Percentiles rank a stretch among this genome's conserved stretches.
Evolutionary conservation across 2,329 filamentous ascomycete species (phyloP).

Genomic region (Arthrobotrys entomopaga): DNA sequence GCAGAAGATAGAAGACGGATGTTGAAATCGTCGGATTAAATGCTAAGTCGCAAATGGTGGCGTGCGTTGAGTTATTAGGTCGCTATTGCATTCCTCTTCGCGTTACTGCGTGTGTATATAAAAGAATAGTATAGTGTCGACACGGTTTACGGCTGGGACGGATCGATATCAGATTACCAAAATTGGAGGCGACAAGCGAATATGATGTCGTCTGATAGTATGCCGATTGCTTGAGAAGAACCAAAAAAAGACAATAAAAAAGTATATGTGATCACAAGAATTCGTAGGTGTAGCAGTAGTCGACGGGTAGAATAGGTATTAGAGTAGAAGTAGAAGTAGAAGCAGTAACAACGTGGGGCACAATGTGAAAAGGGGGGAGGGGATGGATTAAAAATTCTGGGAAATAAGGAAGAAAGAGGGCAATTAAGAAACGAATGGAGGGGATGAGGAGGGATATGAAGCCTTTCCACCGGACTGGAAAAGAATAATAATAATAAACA

Average conservation of each 20-base stretch:
- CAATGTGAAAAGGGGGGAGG: slow-evolving; percentile 60
- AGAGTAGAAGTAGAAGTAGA: slow-evolving; percentile 60
- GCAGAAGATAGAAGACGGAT: slow-evolving; percentile 54
- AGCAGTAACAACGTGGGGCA: slow-evolving; percentile 60
- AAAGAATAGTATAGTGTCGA: slow-evolving; percentile 59
- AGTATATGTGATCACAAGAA: no score
- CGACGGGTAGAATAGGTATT: slow-evolving; percentile 37
- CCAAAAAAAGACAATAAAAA: no score
- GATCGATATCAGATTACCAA: slow-evolving; percentile 41
- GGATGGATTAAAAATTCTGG: slow-evolving; percentile 56
- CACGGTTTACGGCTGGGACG: slow-evolving; percentile 58
- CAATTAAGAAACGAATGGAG: slow-evolving; percentile 55
- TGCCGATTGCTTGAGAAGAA: no score
- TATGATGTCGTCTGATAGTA: slow-evolving; percentile 39
- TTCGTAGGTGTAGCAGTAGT: slow-evolving; percentile 56
- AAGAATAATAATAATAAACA: slow-evolving; percentile 59
- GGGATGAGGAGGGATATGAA: slow-evolving; percentile 58
- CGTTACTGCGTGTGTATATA: slow-evolving; percentile 57
- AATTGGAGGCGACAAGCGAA: slow-evolving; percentile 47
- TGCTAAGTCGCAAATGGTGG: slow-evolving; percentile 30
- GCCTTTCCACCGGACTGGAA: slow-evolving; percentile 56
- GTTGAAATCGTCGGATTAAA: slow-evolving; percentile 58
- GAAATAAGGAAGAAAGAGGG: slow-evolving; percentile 53
- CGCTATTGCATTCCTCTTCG: slow-evolving; percentile 56
- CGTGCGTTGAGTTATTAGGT: slow-evolving; percentile 37